phyloP scores from a whole-genome alignment of 108 stramenopile genomes.

The Cyclostephanos invisitatus region DNA sequence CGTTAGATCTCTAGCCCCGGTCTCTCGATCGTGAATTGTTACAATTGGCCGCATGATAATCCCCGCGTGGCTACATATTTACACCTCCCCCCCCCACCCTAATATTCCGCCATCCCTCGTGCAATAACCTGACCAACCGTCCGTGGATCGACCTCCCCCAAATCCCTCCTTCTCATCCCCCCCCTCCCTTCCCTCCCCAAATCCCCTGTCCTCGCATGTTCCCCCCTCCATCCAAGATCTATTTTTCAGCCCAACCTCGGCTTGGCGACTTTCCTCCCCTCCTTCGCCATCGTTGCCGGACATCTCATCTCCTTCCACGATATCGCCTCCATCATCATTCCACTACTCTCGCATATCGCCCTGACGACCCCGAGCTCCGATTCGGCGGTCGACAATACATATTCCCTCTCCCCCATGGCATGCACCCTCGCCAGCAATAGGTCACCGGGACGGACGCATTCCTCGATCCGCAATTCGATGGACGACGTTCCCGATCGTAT shows the following conservation, averaged over 20 bases:
- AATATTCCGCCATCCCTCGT: too few relatives aligned
- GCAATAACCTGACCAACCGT: too few relatives aligned
- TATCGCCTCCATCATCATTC: conserved; percentile 72
- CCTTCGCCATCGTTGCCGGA: conserved; percentile 69
- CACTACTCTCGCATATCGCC: conserved; percentile 61
- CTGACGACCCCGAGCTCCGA: conserved; percentile 86
- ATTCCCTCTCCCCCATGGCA: conserved; percentile 80
- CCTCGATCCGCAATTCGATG: conserved; percentile 62
- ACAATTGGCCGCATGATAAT: too few relatives aligned
- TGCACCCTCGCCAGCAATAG: conserved; percentile 77
- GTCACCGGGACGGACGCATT: conserved; percentile 86
- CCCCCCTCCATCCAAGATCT: too few relatives aligned
- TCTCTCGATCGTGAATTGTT: too few relatives aligned
- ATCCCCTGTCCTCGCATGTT: too few relatives aligned
- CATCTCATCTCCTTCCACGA: conserved; percentile 95
- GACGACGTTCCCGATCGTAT: conserved; percentile 57
- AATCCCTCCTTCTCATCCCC: too few relatives aligned
- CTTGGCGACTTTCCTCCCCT: conserved; percentile 90
- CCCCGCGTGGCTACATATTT: too few relatives aligned
- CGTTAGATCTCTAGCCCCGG: too few relatives aligned
- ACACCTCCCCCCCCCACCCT: too few relatives aligned
- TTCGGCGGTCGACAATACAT: conserved; percentile 86
- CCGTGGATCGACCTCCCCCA: too few relatives aligned
- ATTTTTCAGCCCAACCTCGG: conserved; percentile 46
- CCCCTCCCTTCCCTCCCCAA: not conserved